phyloP scores from a whole-genome alignment of 495 filamentous ascomycete species.

The Amphirosellinia nigrospora region DNA sequence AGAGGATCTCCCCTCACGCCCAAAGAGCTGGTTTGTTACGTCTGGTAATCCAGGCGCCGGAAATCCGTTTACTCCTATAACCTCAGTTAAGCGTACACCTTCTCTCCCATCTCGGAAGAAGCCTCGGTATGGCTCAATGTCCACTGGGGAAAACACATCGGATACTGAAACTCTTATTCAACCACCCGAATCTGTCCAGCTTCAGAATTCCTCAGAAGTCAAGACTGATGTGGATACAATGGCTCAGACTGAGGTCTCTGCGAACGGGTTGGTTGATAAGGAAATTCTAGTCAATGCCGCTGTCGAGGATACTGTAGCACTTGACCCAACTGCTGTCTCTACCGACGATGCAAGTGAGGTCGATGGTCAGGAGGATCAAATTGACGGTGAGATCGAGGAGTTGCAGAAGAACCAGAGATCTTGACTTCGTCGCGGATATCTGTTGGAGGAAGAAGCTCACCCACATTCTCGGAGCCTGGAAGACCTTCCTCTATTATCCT shows the following conservation, averaged over 20 bases:
- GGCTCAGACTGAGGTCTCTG: neutral
- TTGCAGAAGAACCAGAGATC: slow-evolving; percentile 59
- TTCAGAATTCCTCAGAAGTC: neutral
- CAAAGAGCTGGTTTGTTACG: slow-evolving; percentile 58
- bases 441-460: slow-evolving; percentile 53
- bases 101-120: slow-evolving; percentile 54
- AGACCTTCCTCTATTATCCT: slow-evolving; percentile 47
- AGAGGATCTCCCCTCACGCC: slow-evolving; percentile 47
- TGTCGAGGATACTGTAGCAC: slow-evolving; percentile 25
- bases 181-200: neutral
- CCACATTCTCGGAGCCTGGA: slow-evolving; percentile 47
- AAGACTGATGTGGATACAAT: neutral
- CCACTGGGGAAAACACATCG: slow-evolving; percentile 32
- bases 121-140: slow-evolving; percentile 60
- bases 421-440: slow-evolving; percentile 62
- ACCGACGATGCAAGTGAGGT: slow-evolving; percentile 4
- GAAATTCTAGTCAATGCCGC: slow-evolving; percentile 28
- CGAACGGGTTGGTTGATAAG: slow-evolving; percentile 28
- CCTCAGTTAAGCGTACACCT: slow-evolving; percentile 20
- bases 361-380: slow-evolving; percentile 38
- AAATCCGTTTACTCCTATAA: neutral
- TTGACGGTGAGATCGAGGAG: slow-evolving; percentile 49
- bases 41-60: slow-evolving; percentile 12
- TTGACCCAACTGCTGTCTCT: slow-evolving; percentile 25
- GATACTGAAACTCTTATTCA: neutral